Conservation (phyloP, 2,329 filamentous ascomycete genomes). For the Cadophora sp. region DNA sequence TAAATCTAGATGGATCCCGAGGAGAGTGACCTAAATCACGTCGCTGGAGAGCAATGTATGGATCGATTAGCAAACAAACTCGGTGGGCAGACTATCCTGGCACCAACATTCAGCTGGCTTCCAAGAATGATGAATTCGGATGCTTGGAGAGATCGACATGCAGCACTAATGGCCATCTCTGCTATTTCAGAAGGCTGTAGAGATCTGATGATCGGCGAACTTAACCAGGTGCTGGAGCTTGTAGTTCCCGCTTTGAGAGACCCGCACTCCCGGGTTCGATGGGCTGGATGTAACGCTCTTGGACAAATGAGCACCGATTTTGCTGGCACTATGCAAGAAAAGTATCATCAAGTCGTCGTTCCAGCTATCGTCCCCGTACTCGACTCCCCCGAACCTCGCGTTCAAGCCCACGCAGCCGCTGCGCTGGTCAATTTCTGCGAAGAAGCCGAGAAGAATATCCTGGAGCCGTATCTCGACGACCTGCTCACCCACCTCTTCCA, state of each 20-base stretch:
- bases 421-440: constrained; percentile 99
- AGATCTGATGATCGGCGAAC: constrained; percentile 92
- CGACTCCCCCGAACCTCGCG: constrained; percentile 86
- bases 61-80: constrained; percentile 97
- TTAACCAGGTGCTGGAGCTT: constrained; percentile 91
- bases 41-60: constrained; percentile 98
- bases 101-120: constrained; percentile 95
- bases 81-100: constrained; percentile 89
- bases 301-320: constrained; percentile 99
- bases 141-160: constrained; percentile 93
- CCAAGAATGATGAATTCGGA: constrained; percentile 97
- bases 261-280: constrained; percentile 90
- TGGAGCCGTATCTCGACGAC: constrained; percentile 92
- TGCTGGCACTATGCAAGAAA: constrained; percentile 95
- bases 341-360: constrained; percentile 87
- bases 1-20: constrained; percentile 79
- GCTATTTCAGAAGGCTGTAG: constrained; percentile 97
- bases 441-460: constrained; percentile 88
- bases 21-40: constrained; percentile 96
- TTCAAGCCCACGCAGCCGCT: constrained; percentile 97
- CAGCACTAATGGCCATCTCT: constrained; percentile 97
- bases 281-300: constrained; percentile 97
- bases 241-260: constrained; percentile 93
- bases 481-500: constrained; percentile 85
- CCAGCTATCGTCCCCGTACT: constrained; percentile 93